Base-by-base conservation (phyloP, 306 rosid species). In the Casuarina cunninghamiana region DNA sequence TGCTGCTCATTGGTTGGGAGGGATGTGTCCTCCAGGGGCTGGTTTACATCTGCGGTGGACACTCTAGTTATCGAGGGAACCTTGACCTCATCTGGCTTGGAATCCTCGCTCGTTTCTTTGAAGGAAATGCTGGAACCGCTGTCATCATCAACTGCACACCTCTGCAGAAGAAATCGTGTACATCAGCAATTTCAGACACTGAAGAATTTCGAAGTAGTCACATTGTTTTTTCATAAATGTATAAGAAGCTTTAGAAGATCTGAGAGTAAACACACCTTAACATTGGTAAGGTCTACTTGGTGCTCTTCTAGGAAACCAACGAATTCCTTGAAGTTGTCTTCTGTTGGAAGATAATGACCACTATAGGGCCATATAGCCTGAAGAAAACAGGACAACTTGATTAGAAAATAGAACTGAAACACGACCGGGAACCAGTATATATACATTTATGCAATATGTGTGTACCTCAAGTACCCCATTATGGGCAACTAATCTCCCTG, bases 291-390 rank as follows among this genome's bases (percentile, higher is more conserved):
- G 73, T 80, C 87, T 46, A 84, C 84, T 21, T 79, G 58, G 66
- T 80, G 77, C 38, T 87, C 87, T 66, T 82, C 75, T 0, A 84
- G 84, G 82, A 87, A 87, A 63, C 74, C 72, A 46, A 80, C 69
- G 72, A 87, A 84, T 57, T 82, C 87, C 61, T 73, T 84, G 80
- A 84, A 84, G 70, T 82, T 87, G 80, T 87, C 86, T 72, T 75
- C 82, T 0, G 90, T 87, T 80, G 88, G 90, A 68, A 87, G 85
- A 53, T 85, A 87, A 79, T 82, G 88, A 41, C 90, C 88, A 75
- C 87, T 84, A 85, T 84, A 87, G 43, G 88, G 87, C 85, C 88
- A 87, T 71, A 87, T 85, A 61, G 87, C 88, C 90, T 87, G 43
- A 50, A 43, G 74, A 63, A 79, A 58, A 73, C 19, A 13, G 69